phyloP scores from a whole-genome alignment of 139 green algal species.

The Nannochloris sp. region DNA sequence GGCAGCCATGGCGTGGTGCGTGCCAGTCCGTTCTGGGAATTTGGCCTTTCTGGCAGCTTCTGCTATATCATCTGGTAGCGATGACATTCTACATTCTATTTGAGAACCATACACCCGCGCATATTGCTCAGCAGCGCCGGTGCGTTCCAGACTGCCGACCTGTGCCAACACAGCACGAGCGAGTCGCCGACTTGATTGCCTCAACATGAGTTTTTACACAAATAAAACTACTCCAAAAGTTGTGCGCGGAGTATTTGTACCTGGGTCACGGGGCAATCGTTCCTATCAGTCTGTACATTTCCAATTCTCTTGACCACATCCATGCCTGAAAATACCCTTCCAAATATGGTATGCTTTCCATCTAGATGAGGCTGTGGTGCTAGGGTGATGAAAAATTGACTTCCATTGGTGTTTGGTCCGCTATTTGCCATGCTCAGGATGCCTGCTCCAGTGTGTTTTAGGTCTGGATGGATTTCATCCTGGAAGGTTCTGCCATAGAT shows the following conservation, averaged over 20 bases:
- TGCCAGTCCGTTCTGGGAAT: slow-evolving; percentile 5
- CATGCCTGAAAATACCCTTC: slow-evolving; percentile 81
- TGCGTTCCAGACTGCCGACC: too few relatives aligned
- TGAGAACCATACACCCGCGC: too few relatives aligned
- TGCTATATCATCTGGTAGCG: slow-evolving; percentile 21
- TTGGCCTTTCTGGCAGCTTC: background rate
- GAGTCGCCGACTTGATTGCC: background rate
- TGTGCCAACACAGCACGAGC: too few relatives aligned
- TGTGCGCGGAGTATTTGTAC: slow-evolving; percentile 59
- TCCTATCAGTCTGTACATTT: slow-evolving; percentile 66
- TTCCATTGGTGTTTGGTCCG: slow-evolving; percentile 74
- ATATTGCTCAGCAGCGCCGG: too few relatives aligned
- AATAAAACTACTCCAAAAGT: background rate
- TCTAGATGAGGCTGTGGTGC: slow-evolving; percentile 44
- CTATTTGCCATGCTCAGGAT: slow-evolving; percentile 84
- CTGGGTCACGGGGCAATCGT: slow-evolving; percentile 58
- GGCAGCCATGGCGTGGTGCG: background rate
- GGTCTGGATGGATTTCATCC: slow-evolving; percentile 73
- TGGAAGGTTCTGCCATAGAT: slow-evolving; percentile 81
- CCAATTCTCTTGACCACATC: slow-evolving; percentile 75
- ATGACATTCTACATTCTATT: too few relatives aligned
- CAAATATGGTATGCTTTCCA: slow-evolving; percentile 83
- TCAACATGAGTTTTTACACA: background rate
- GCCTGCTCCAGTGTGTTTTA: slow-evolving; percentile 79
- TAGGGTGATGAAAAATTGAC: slow-evolving; percentile 84